These are phyloP conservation scores for Colletotrichum echinochloae DNA, from an alignment of 2,329 filamentous ascomycete genomes.

Conservation along the genomic window DNA sequence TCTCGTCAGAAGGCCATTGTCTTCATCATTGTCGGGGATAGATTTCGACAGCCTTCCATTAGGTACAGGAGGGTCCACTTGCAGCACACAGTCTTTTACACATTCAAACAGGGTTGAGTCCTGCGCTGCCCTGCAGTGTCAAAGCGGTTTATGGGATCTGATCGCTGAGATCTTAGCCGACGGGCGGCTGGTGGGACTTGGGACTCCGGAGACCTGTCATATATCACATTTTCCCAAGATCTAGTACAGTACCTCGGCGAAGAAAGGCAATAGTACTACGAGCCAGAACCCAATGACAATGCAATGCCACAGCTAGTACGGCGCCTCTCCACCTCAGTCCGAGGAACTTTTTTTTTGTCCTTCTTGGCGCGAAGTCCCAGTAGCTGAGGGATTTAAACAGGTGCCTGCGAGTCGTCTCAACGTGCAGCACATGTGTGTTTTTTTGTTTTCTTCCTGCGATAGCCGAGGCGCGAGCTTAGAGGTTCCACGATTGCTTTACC, in stretches of 20 bases:
- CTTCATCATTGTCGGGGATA: conserved; percentile 23
- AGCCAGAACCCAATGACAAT: conserved; percentile 19
- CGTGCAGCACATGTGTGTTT: conserved; percentile 24
- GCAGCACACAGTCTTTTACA: conserved; percentile 1
- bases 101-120: conserved; percentile 14
- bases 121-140: conserved; percentile 1
- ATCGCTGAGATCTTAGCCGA: conserved; percentile 5
- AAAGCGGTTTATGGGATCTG: conserved; percentile 14
- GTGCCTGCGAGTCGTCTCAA: neutral
- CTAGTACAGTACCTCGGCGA: conserved; percentile 30
- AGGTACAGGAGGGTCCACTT: conserved; percentile 1
- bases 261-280: conserved; percentile 36
- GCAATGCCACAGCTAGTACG: conserved; percentile 1
- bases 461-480: conserved; percentile 29
- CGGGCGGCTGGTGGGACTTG: conserved; percentile 1
- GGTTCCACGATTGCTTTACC: conserved; percentile 26
- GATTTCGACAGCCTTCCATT: conserved; percentile 1
- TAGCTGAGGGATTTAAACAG: conserved; percentile 31
- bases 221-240: conserved; percentile 31
- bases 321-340: conserved; percentile 2
- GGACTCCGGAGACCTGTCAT: conserved; percentile 12
- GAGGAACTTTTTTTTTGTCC: neutral
- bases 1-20: conserved; percentile 16
- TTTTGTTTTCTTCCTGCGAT: too few relatives aligned
- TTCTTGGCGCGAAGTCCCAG: neutral